Base-by-base conservation (phyloP, 2,329 filamentous ascomycete species). In the Simplicillium sp. region DNA sequence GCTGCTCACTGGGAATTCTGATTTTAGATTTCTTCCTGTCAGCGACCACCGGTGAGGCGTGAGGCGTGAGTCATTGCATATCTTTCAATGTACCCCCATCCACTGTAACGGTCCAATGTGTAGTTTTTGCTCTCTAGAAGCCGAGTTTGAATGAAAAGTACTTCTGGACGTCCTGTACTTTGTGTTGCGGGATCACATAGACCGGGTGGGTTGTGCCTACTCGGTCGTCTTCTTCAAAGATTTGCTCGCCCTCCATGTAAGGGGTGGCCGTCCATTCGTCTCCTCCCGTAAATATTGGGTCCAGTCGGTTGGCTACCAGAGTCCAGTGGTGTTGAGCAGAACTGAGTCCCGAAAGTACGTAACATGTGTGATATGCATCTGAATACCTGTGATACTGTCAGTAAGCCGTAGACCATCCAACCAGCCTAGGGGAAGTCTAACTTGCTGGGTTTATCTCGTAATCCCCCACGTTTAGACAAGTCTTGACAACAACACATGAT, bases 391-490 rank as follows among this genome's bases (percentile, higher is more conserved):
- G 37, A 17, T 34, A 37, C 32, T 17, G 39, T 36, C 18, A 34
- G 28, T 16, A 39, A 44, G 11, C 16, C 15, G 39, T 20, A 40
- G 8, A 4, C n/a, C 39, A 37, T 20, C 14, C 34, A 48, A 42
- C 34, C 34, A 39, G 37, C 37, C 31, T 42, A 33, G 36, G 28
- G 36, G 38, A 46, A 42, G 40, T 72, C 83, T 65, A 71, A 88
- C 80, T 88, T 88, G 60, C 84, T 82, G 12, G 92, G 92, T 65
- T 98, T 98, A 64, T 98, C 92, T 55, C 89, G 76, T 60, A 98
- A 68, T 1, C 92, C 92, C 40, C 90, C 90, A 45, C 77, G 73
- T 56, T 65, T 73, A 36, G 70, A 66, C 54, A 75, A 68, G 44
- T 85, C 82, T 55, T 97, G 92, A 54, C 87, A 92, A 57, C 89